Evolutionary conservation across 108 stramenopile genomes (phyloP).

Genomic region (Cyclotella sp.): DNA sequence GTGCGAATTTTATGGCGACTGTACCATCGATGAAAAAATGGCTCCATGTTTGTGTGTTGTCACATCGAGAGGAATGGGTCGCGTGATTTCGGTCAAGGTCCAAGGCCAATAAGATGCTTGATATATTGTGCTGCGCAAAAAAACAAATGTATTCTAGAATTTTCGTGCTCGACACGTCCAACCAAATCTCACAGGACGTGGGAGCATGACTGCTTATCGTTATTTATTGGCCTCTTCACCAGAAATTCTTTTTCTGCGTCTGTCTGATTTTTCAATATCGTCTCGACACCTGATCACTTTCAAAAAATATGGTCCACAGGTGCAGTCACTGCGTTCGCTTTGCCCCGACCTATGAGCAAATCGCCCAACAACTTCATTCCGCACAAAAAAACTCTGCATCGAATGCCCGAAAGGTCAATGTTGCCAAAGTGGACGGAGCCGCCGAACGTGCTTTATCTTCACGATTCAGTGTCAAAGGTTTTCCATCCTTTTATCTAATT

Average conservation of each 20-base stretch:
- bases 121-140: neutral
- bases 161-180: no score
- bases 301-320: slow-evolving; percentile 37
- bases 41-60: neutral
- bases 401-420: slow-evolving; percentile 59
- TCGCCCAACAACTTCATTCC: slow-evolving; percentile 65
- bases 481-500: slow-evolving; percentile 80
- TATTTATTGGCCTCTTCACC: neutral
- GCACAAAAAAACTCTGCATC: slow-evolving; percentile 15
- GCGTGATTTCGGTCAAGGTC: no score
- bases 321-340: slow-evolving; percentile 78
- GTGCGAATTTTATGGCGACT: neutral
- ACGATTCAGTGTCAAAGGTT: slow-evolving; percentile 75
- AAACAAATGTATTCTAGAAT: no score
- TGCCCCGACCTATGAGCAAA: slow-evolving; percentile 59
- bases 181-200: no score
- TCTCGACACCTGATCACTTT: neutral
- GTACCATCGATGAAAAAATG: neutral
- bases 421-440: slow-evolving; percentile 84
- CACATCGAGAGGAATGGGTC: no score
- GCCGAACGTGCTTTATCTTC: slow-evolving; percentile 64
- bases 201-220: neutral
- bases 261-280: no score
- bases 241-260: no score
- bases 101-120: neutral